These are phyloP conservation scores for Alternaria sp. DNA, from an alignment of 2,329 filamentous ascomycete species.

Conservation along the genomic window DNA sequence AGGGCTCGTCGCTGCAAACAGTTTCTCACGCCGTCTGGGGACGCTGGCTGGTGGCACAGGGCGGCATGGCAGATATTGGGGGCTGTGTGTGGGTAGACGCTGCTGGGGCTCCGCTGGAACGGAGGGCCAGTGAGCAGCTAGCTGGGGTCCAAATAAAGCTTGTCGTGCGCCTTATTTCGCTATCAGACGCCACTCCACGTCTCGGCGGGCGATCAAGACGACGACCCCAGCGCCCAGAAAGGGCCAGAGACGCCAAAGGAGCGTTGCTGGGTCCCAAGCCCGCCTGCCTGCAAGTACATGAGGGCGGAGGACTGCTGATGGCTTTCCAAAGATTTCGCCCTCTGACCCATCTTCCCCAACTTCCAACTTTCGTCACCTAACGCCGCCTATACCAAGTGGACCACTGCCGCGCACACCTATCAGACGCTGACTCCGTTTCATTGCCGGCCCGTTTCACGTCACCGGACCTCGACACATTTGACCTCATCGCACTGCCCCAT, in stretches of 20 bases:
- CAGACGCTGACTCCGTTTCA: slow-evolving; percentile 22
- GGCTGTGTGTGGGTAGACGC: slow-evolving; percentile 5
- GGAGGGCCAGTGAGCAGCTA: slow-evolving; percentile 27
- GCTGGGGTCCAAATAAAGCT: slow-evolving; percentile 48
- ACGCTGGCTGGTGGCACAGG: not conserved
- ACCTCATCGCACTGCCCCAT: slow-evolving; percentile 8
- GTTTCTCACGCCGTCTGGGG: not conserved
- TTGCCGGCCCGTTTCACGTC: slow-evolving; percentile 30
- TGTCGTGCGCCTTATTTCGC: slow-evolving; percentile 45
- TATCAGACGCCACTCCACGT: slow-evolving; percentile 45
- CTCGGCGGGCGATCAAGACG: slow-evolving; percentile 44
- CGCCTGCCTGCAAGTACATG: slow-evolving; percentile 23
- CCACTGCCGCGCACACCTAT: slow-evolving; percentile 16
- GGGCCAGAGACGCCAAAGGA: slow-evolving; percentile 24
- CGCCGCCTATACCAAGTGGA: not conserved
- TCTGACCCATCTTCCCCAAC: slow-evolving; percentile 1
- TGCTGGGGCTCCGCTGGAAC: slow-evolving; percentile 16
- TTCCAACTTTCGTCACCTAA: not conserved
- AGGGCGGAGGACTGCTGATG: slow-evolving; percentile 28
- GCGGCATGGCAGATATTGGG: not conserved
- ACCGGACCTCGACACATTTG: slow-evolving; percentile 6
- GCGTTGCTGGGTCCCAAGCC: slow-evolving; percentile 29
- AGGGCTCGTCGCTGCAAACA: not conserved
- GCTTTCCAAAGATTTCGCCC: slow-evolving; percentile 25
- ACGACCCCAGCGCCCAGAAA: slow-evolving; percentile 39